Base-by-base conservation (phyloP, 202 grass and related monocot species). In the Elaeis oleifera region DNA sequence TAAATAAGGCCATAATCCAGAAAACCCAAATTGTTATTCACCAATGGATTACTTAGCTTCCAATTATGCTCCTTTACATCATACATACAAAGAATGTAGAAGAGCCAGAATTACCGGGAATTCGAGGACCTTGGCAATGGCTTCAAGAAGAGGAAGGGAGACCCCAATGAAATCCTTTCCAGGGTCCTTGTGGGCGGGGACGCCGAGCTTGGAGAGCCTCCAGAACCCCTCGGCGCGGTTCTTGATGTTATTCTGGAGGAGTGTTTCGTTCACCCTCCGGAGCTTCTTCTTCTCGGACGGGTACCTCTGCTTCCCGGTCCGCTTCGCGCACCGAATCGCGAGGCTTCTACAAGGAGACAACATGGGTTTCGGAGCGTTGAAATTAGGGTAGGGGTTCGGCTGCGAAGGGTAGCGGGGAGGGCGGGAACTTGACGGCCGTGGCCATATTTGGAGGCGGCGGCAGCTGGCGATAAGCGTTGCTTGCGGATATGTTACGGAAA, bases 271-370 rank as follows among this genome's bases (percentile, higher is more conserved):
- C 18, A 54, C 61, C 69, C 53, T 71, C 4, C 82, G 74, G 53
- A 95, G 59, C 54, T 60, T 73, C 84, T 89, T 97, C 79, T 89
- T 97, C 81, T 97, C 92, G 28, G 92, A 97, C 4, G 92, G 92
- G 79, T 97, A 97, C 61, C 87, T 59, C 71, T 73, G 84, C 82
- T 91, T 97, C 56, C 87, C 87, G 51, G 87, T 79, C 51, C 92
- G 92, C 71, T 76, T 88, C 25, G 71, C 84, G 79, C 87, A 91
- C 70, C 81, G 82, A 69, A 76, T 61, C 20, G 18, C 19, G 13
- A 26, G 49, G 15, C 53, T 0, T 32, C 67, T 66, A 54, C 70
- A 67, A 16, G 69, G 67, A 31, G 63, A 23, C 61, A 78, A 70
- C 29, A 51, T 39, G 57, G 16, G n/a, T 7, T 18, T 18, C 16